A percentile compares a stretch with the other conserved stretches of the same genome.
These are phyloP conservation scores for Citrullus mucosospermus DNA, from an alignment of 306 rosid genomes.

Conservation along the genomic window DNA sequence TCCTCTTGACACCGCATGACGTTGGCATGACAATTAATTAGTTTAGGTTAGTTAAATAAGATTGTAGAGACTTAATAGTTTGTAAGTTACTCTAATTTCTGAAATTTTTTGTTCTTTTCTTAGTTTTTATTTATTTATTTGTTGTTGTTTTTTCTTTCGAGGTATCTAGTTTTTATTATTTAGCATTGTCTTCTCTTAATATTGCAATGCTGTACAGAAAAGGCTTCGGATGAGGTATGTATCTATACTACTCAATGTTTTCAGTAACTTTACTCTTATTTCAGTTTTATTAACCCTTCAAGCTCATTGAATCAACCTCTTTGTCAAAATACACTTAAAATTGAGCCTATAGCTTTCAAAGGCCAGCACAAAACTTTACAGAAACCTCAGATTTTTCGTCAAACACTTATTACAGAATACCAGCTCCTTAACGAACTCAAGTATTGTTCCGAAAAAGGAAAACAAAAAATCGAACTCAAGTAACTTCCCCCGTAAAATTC, in stretches of 20 bases:
- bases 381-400: not conserved
- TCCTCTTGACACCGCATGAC: not conserved
- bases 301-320: not conserved
- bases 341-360: not conserved
- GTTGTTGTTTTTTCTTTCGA: too few species aligned
- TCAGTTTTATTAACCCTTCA: not conserved
- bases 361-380: not conserved
- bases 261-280: not conserved
- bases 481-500: not conserved
- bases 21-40: not conserved
- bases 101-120: not conserved
- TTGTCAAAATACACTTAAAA: not conserved
- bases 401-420: not conserved
- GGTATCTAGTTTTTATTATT: not conserved
- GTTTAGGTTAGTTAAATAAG: not conserved
- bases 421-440: not conserved
- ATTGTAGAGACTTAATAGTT: not conserved
- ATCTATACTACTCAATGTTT: not conserved
- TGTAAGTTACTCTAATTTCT: not conserved
- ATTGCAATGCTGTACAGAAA: not conserved
- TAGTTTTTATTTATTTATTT: too few species aligned
- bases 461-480: not conserved
- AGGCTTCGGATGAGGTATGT: not conserved
- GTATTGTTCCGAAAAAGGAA: not conserved
- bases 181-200: not conserved